Evolutionary conservation across 805 yeast species (phyloP).

Genomic region (Candida ponderosae): DNA sequence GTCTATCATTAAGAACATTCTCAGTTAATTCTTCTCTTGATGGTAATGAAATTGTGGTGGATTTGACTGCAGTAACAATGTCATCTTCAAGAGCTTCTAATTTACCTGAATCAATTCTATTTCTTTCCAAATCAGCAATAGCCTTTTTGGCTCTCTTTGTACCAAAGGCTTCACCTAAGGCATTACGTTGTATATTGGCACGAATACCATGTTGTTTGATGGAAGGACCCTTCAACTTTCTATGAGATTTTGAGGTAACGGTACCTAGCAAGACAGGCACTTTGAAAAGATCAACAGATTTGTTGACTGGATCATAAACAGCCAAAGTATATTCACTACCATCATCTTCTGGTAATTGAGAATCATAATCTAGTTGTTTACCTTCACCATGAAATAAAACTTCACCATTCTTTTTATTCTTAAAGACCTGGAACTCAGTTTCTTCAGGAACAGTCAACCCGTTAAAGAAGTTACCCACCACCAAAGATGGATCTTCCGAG

Average conservation of each 20-base stretch:
- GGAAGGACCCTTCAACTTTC: constrained; percentile 51
- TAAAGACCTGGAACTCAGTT: constrained; percentile 56
- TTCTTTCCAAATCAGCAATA: constrained; percentile 70
- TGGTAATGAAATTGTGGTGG: constrained; percentile 67
- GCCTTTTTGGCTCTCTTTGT: constrained; percentile 94
- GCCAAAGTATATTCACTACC: constrained; percentile 58
- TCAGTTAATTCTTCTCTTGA: constrained; percentile 54
- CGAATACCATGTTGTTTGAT: constrained; percentile 49
- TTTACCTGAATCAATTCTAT: constrained; percentile 79
- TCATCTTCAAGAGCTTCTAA: constrained; percentile 69
- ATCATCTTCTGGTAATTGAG: constrained; percentile 33
- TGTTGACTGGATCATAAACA: constrained; percentile 61
- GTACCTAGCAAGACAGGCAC: constrained; percentile 56
- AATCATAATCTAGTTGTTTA: constrained; percentile 66
- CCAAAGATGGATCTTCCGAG: constrained; percentile 38
- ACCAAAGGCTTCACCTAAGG: constrained; percentile 94
- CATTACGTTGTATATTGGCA: constrained; percentile 57
- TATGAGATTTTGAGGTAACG: constrained; percentile 55
- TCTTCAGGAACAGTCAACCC: constrained; percentile 58
- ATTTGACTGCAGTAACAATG: constrained; percentile 72
- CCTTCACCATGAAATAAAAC: constrained; percentile 72
- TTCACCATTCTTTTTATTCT: constrained; percentile 31
- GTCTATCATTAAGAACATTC: constrained; percentile 59
- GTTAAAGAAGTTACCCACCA: constrained; percentile 70
- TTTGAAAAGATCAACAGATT: constrained; percentile 55